Evolutionary conservation across 2,329 filamentous ascomycete genomes (phyloP), one percentile per base, ranked within the genome.

Genomic region (Phaeophleospora eucalypticola): DNA sequence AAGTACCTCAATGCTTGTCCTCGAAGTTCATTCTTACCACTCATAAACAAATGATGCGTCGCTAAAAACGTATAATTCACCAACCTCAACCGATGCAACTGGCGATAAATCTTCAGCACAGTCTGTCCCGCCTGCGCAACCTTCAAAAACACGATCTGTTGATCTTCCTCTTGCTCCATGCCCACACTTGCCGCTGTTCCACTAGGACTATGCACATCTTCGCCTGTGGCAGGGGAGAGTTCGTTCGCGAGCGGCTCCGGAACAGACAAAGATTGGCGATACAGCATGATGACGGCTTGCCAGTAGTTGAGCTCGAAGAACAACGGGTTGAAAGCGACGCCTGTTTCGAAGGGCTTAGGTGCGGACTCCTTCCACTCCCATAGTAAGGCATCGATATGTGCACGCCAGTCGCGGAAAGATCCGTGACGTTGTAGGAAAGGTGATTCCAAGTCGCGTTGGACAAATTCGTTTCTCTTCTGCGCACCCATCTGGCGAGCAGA

Each of bases 31-130:
- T 12, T 63, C 73, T 62, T 84, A 70, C 90, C 91, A 20, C 91
- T 91, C 87, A 95, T 96, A 71, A 97, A 97, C 4, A 97, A 76
- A 68, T 97, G 90, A 65, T 97, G 91, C 0, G 93, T 96, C 2
- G 93, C 90, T 44, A 97, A 73, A 67, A 94, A 97, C 0, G 91
- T 97, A 65, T 96, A 95, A 68, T 95, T 97, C 45, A 97, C 91
- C 34, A 96, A 77, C 43, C 89, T 86, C 47, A 89, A 82, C 8
- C 90, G 77, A 67, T 97, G 91, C 49, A 97, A 73, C 63, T 95
- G 88, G 43, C 91, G 78, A 68, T 97, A 97, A 29, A 96, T 78
- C 51, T 90, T 86, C 63, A 97, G 71, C 2, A 96, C 91, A 69
- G 87, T 93, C 67, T 95, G 90, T 0, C 91, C 91, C 24, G 91